phyloP scores from a whole-genome alignment of 306 rosid species.

The Cicer bijugum region DNA sequence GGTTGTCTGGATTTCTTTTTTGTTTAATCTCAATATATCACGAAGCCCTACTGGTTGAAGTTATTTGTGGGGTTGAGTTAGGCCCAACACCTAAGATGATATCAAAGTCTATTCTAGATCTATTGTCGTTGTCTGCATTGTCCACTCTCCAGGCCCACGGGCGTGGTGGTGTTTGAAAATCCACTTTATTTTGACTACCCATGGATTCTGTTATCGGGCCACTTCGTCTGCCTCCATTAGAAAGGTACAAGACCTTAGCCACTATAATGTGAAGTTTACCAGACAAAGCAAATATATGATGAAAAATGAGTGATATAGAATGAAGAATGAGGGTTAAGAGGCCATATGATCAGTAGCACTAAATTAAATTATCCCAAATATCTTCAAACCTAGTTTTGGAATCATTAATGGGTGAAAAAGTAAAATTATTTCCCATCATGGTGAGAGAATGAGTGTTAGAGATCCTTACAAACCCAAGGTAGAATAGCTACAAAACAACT shows the following conservation, averaged over 20 bases:
- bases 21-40: conserved; percentile 10
- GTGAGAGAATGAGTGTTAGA: neutral
- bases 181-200: too few species aligned
- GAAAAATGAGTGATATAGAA: neutral
- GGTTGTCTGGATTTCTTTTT: conserved; percentile 34
- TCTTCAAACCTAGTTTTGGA: neutral
- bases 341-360: neutral
- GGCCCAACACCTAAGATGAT: neutral
- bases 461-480: neutral
- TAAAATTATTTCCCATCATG: neutral
- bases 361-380: neutral
- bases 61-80: conserved; percentile 2
- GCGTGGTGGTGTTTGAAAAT: neutral
- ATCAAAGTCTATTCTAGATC: neutral
- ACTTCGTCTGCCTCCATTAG: too few species aligned
- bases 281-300: neutral
- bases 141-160: too few species aligned
- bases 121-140: neutral
- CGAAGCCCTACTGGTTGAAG: conserved; percentile 20
- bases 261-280: neutral
- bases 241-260: neutral
- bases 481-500: neutral
- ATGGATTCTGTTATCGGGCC: too few species aligned
- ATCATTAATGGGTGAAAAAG: neutral
- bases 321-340: neutral